These are phyloP conservation scores for Lactarius hengduanensis DNA, from an alignment of 768 basidiomycete species.

Conservation along the genomic window DNA sequence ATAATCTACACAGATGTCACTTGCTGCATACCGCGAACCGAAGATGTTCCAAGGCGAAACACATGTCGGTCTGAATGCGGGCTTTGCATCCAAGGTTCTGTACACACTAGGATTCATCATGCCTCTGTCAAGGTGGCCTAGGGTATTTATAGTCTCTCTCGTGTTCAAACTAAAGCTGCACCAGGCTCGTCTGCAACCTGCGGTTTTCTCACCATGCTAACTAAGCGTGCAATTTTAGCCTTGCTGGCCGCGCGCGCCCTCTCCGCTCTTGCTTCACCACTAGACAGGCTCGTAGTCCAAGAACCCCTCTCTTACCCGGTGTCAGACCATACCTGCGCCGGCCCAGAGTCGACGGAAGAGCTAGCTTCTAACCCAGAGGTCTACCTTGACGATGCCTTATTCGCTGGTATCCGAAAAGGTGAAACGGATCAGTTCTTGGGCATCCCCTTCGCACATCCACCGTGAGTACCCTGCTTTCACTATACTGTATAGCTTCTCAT, in stretches of 20 bases:
- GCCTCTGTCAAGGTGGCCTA: background rate
- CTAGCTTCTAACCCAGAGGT: slow-evolving; percentile 22
- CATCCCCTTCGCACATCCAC: slow-evolving; percentile 43
- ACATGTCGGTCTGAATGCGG: too few relatives aligned
- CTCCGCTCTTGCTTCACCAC: slow-evolving; percentile 15
- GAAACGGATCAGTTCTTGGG: slow-evolving; percentile 38
- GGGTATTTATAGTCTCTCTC: slow-evolving; percentile 9
- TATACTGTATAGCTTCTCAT: too few relatives aligned
- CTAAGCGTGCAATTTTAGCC: slow-evolving; percentile 8
- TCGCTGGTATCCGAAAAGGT: slow-evolving; percentile 34
- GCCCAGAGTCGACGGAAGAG: background rate
- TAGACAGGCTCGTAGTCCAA: slow-evolving; percentile 3
- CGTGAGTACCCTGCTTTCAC: slow-evolving; percentile 33
- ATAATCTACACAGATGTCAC: background rate
- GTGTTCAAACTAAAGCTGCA: too few relatives aligned
- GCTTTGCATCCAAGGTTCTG: background rate
- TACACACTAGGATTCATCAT: background rate
- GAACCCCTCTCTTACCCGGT: background rate
- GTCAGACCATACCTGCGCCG: background rate
- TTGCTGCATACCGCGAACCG: background rate
- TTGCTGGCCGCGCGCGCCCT: slow-evolving; percentile 9
- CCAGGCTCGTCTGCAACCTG: background rate
- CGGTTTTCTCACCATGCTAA: slow-evolving; percentile 5
- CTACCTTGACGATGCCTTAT: slow-evolving; percentile 34
- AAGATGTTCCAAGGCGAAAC: background rate